Base-by-base conservation (phyloP, 2,329 filamentous ascomycete genomes). In the Chalaropsis ovoidea region DNA sequence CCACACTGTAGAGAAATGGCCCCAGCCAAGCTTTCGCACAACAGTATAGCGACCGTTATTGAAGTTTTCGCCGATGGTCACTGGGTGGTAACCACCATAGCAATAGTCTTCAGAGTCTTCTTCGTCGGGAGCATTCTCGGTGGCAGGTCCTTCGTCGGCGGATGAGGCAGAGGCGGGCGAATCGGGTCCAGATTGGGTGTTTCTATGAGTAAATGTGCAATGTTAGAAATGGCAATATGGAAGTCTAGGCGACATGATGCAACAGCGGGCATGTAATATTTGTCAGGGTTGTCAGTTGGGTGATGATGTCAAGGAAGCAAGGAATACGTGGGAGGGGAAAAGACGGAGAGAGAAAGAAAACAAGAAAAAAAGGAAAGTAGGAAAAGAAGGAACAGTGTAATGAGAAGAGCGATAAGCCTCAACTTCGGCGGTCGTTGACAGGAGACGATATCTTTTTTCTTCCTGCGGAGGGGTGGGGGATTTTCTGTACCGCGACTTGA, bases 81-180 rank as follows among this genome's bases (percentile, higher is more conserved):
- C 94, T 2, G 94, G 94, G 74, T 99, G 94, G 76, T 97, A 99
- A 68, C 94, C 94, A 72, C 94, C 94, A 78, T 97, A 97, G 83
- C 93, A 96, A 80, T 99, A 99, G 77, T 99, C 94, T 77, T 97
- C 93, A 61, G 90, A 96, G 77, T 99, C 94, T 78, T 99, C 94
- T 78, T 99, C 94, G 75, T 97, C 94, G 73, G 92, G 93, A 47
- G 93, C 95, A 74, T 94, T 92, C 72, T 96, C 92, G 76, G 88
- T 85, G 71, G 84, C 82, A 75, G 96, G 92, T 77, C 93, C 91
- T 71, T 85, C 86, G 60, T 89, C 89, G 68, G 86, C 89, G 65
- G 86, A 84, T 64, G 89, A 88, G 63, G 87, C 87, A 67, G 89
- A 88, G 69, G 90, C 93, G 71, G 86, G 80, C 78, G 86, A 77